Percentiles rank a stretch among this genome's conserved stretches.
Conservation (phyloP, 306 rosid genomes). For the Cucurbita pepo region DNA sequence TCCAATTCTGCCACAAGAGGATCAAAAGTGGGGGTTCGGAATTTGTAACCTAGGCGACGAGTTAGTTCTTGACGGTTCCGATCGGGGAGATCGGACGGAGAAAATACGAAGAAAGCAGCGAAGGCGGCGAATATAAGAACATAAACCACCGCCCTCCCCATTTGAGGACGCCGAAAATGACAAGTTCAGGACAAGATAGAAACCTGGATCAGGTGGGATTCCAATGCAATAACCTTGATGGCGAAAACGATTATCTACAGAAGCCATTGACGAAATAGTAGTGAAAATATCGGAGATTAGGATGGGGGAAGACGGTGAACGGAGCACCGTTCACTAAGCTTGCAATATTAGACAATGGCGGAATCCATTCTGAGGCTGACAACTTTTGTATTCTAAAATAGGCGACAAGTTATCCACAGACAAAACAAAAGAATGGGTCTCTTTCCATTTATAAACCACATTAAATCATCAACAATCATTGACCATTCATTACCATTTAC, state of each 20-base stretch:
- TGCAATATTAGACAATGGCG: not conserved
- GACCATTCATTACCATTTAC: not conserved
- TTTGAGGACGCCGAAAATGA: constrained; percentile 10
- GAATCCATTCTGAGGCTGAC: not conserved
- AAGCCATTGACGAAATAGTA: not conserved
- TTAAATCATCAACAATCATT: not conserved
- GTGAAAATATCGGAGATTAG: not conserved
- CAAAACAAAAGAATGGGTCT: not conserved
- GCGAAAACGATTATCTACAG: constrained; percentile 8
- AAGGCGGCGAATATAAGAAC: constrained; percentile 40
- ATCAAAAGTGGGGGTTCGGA: constrained; percentile 23
- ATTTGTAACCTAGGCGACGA: constrained; percentile 42
- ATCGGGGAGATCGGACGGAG: constrained; percentile 3
- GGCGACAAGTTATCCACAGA: not conserved
- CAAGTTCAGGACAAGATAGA: not conserved
- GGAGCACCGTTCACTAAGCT: not conserved
- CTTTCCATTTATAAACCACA: not conserved
- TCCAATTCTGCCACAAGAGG: constrained; percentile 25
- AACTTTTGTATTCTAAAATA: not conserved
- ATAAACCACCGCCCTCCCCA: constrained; percentile 67
- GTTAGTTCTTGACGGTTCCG: not conserved
- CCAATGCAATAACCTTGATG: not conserved
- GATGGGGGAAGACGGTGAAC: not conserved
- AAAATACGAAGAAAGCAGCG: constrained; percentile 15
- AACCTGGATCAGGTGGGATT: not conserved